Percentiles rank a stretch among this genome's conserved stretches.
phyloP scores from a whole-genome alignment of 805 yeast genomes.

The Cyberlindnera nakhonratchasimensis region DNA sequence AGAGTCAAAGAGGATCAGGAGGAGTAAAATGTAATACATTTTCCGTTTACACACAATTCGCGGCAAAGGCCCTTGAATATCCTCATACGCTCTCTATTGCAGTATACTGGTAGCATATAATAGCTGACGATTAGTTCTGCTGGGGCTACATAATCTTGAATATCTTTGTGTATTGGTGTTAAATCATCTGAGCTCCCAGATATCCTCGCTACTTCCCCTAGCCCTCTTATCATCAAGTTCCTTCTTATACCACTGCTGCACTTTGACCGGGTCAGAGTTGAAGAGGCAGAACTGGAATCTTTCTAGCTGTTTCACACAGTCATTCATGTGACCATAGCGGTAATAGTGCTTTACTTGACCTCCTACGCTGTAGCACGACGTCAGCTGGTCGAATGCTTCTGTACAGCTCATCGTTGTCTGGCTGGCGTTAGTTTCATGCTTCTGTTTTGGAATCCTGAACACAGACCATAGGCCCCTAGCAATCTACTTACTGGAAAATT shows the following conservation, averaged over 20 bases:
- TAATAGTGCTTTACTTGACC: conserved; percentile 86
- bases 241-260: conserved; percentile 70
- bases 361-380: conserved; percentile 84
- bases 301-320: conserved; percentile 65
- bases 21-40: too few relatives aligned
- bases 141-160: too few relatives aligned
- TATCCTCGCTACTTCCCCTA: conserved; percentile 76
- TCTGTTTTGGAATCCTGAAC: neutral
- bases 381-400: conserved; percentile 82
- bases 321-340: conserved; percentile 72
- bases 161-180: too few relatives aligned
- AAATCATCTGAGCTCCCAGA: conserved; percentile 54
- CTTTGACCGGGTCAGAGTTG: conserved; percentile 54
- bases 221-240: conserved; percentile 57
- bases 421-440: conserved; percentile 12
- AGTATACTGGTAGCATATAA: too few relatives aligned
- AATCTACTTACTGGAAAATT: conserved; percentile 25
- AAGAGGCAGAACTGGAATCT: conserved; percentile 79
- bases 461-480: too few relatives aligned
- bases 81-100: too few relatives aligned
- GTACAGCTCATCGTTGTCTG: conserved; percentile 61
- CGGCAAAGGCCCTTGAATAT: too few relatives aligned
- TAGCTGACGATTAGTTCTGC: too few relatives aligned
- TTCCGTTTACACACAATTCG: too few relatives aligned
- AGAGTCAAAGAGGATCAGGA: too few relatives aligned